Evolutionary conservation across 164 flowering plant genomes (phyloP).

Genomic region (Annona cherimola): DNA sequence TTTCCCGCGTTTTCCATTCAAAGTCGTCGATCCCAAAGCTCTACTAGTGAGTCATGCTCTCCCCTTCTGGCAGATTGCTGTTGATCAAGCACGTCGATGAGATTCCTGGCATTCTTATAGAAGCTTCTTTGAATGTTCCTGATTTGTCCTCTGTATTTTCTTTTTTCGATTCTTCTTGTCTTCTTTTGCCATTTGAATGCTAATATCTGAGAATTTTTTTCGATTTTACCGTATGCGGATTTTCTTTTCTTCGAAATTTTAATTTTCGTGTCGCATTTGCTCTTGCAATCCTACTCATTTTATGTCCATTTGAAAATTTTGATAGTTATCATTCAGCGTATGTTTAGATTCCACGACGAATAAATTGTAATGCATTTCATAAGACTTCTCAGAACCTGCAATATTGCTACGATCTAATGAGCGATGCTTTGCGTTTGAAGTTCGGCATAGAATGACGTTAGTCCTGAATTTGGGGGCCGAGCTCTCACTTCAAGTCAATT

Average conservation of each 20-base stretch:
- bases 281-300: neutral
- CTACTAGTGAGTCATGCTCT: slow-evolving; percentile 13
- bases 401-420: neutral
- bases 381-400: neutral
- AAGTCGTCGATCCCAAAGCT: slow-evolving; percentile 21
- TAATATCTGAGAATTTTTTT: neutral
- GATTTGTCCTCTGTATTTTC: neutral
- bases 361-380: too few relatives aligned
- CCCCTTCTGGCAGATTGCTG: neutral
- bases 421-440: too few relatives aligned
- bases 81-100: neutral
- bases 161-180: neutral
- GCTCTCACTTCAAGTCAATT: neutral
- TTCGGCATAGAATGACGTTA: too few relatives aligned
- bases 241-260: neutral
- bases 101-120: neutral
- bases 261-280: neutral
- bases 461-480: neutral
- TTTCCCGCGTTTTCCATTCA: slow-evolving; percentile 17
- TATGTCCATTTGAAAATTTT: neutral
- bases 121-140: neutral
- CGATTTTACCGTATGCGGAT: neutral
- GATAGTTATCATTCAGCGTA: neutral
- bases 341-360: too few relatives aligned
- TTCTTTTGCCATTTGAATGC: neutral